Evolutionary conservation across 345 rosid genomes (phyloP).

Genomic region (Trapa bicornis): DNA sequence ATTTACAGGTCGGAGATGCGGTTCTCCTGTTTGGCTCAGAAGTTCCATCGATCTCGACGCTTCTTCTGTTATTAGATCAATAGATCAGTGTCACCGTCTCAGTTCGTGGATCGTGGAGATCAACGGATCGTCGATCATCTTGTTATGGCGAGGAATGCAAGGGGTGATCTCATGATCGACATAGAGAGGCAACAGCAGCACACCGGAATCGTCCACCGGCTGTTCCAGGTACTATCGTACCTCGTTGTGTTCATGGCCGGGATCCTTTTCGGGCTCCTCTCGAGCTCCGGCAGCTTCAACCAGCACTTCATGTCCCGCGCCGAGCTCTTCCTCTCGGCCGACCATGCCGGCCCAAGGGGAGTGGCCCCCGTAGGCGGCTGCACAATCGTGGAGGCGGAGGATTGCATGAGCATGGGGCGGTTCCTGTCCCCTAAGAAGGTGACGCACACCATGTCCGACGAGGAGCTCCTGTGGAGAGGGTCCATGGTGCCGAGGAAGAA

Average conservation of each 20-base stretch:
- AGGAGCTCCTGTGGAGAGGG: conserved; percentile 72
- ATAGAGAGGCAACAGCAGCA: neutral
- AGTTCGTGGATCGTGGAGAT: neutral
- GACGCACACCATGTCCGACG: conserved; percentile 51
- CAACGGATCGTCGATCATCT: neutral
- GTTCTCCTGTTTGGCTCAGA: no score
- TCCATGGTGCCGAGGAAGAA: conserved; percentile 61
- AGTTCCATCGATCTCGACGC: no score
- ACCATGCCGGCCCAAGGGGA: neutral
- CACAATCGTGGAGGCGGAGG: conserved; percentile 10
- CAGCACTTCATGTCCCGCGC: conserved; percentile 44
- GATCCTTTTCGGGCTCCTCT: conserved; percentile 54
- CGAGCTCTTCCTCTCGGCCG: conserved; percentile 16
- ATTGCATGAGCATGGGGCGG: conserved; percentile 37
- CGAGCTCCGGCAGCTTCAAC: conserved; percentile 60
- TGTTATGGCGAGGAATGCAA: neutral
- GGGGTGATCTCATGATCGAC: neutral
- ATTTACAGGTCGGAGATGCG: no score
- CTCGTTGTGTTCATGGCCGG: conserved; percentile 72
- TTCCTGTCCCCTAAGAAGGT: conserved; percentile 39
- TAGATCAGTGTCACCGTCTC: no score
- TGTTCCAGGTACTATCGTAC: conserved; percentile 60
- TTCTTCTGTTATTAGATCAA: no score
- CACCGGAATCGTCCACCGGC: neutral
- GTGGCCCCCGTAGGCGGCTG: conserved; percentile 6